Conservation (phyloP, 495 filamentous ascomycete genomes). For the Opeltia flavorubescens region DNA sequence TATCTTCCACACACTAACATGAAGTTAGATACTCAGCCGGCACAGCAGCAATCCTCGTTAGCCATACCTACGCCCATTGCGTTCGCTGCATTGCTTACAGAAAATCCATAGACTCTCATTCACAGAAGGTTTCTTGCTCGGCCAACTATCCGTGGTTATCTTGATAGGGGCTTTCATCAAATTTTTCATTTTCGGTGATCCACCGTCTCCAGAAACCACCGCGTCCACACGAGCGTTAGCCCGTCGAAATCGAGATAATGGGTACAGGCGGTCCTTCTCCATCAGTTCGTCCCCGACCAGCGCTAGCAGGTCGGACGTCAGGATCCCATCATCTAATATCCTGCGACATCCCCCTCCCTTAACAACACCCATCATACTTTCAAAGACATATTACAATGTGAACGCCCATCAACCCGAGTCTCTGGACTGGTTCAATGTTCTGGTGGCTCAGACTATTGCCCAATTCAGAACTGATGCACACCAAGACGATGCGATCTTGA, state of each 20-base stretch:
- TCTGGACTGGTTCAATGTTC: slow-evolving; percentile 98
- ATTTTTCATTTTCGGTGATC: slow-evolving; percentile 98
- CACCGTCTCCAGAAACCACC: slow-evolving; percentile 64
- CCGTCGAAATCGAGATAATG: slow-evolving; percentile 50
- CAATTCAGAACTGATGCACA: slow-evolving; percentile 83
- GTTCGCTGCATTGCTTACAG: neutral
- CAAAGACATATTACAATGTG: slow-evolving; percentile 96
- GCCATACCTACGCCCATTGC: slow-evolving; percentile 10
- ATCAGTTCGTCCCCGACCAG: slow-evolving; percentile 23
- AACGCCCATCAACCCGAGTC: slow-evolving; percentile 93
- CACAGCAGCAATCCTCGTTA: slow-evolving; percentile 32
- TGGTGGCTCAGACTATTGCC: slow-evolving; percentile 92
- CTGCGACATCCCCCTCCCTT: slow-evolving; percentile 50
- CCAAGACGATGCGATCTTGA: slow-evolving; percentile 80
- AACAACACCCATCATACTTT: slow-evolving; percentile 80
- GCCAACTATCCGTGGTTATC: slow-evolving; percentile 81
- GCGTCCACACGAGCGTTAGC: slow-evolving; percentile 54
- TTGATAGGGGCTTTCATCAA: slow-evolving; percentile 92
- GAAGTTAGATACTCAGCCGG: neutral
- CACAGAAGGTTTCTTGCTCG: slow-evolving; percentile 83
- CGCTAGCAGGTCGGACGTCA: slow-evolving; percentile 35
- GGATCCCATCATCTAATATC: slow-evolving; percentile 60
- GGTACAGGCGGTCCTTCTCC: slow-evolving; percentile 47
- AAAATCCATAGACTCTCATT: slow-evolving; percentile 53
- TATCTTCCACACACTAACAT: neutral